phyloP scores from a whole-genome alignment of 176 grass and related monocot genomes.

The Eremochloa ophiuroides region DNA sequence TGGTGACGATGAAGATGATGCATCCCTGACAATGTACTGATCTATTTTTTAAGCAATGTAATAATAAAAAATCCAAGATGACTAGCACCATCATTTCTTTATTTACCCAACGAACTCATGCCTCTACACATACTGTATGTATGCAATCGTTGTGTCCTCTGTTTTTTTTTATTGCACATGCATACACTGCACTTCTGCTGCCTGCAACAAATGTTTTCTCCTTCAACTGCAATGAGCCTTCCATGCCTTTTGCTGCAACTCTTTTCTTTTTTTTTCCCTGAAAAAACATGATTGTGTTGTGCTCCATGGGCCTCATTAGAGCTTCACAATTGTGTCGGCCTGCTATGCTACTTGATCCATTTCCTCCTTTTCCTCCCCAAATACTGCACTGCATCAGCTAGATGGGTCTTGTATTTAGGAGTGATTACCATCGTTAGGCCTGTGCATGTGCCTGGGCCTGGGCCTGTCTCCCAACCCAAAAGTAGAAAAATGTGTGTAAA shows the following conservation, averaged over 20 bases:
- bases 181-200: not conserved
- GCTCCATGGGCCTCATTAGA: no score
- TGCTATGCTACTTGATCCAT: not conserved
- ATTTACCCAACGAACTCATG: not conserved
- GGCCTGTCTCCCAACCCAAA: not conserved
- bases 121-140: not conserved
- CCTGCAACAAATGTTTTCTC: not conserved
- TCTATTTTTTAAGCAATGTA: constrained; percentile 17
- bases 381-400: not conserved
- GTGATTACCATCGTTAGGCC: not conserved
- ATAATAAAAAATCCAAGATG: not conserved
- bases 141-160: not conserved
- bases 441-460: no score
- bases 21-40: constrained; percentile 20
- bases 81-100: not conserved
- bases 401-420: not conserved
- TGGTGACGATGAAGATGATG: not conserved
- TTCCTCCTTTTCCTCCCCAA: not conserved
- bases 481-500: not conserved
- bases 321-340: no score
- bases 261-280: not conserved
- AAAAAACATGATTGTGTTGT: not conserved
- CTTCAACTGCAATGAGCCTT: not conserved
- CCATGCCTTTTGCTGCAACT: not conserved
- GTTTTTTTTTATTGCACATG: not conserved